Evolutionary conservation across 108 stramenopile species (phyloP), one percentile per base, ranked within the genome.

Genomic region (Conticribra weissflogii): DNA sequence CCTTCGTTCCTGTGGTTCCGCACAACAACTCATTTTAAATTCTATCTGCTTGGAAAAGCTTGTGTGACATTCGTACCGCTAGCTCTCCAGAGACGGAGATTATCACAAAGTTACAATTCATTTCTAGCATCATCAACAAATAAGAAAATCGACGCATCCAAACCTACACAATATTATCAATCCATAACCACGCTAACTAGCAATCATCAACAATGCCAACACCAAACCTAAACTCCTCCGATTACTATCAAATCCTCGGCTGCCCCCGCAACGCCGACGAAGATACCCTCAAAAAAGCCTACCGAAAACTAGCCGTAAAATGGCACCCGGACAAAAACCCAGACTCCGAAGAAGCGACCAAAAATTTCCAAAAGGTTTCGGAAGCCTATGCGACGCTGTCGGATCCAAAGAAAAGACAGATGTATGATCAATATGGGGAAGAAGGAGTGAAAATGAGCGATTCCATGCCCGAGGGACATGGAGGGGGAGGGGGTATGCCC

Each of bases 311-410:
- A 24, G 90, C 93, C 53, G 90, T 94, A 18, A 94, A 94, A 75
- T 94, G 90, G 90, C 93, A 94, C 54, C 93, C 93, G 0, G 93
- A 94, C 61, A 94, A 94, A 57, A 94, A 94, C 65, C 90, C 88
- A 0, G 90, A 83, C 31, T 82, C 87, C 59, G 86, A 91, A 63
- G 72, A 91, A 69, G 93, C 93, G 5, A 94, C 93, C 0, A 78
- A 85, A 45, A 94, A 94, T 53, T 94, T 94, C 64, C 93, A 94
- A 74, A 94, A 94, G 54, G 87, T 94, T 3, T 84, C 82, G 23
- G 93, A 94, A 64, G 93, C 93, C 0, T 94, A 89, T 69, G 90
- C 93, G 5, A 80, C 81, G 24, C 64, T 94, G 1, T 87, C 87
- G 1, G 93, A 94, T 57, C 56, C 78, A 15, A 88, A 91, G 71